Base-by-base conservation (phyloP, 2,329 filamentous ascomycete species). In the Lasiodiplodia gonubiensis region DNA sequence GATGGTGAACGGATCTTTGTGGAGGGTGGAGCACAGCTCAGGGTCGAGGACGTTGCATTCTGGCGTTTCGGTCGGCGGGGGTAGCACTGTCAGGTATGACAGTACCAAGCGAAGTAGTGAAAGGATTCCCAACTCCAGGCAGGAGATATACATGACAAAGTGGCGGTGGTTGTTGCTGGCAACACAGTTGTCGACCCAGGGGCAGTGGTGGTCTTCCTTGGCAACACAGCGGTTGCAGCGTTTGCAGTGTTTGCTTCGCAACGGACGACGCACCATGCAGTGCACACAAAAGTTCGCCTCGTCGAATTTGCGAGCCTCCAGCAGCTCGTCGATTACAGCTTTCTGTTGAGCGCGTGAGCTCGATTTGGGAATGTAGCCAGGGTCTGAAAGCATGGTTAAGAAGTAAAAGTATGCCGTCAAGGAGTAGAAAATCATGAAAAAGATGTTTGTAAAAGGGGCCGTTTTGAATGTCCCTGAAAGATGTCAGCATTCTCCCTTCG, bases 171-270 rank as follows among this genome's bases (percentile, higher is more conserved):
- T 99, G 82, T 98, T 98, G 70, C 95, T 88, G 52, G 92, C 95
- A 51, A 99, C 88, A 74, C 95, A 99, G 79, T 97, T 98, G 80
- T 97, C 92, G 27, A 98, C 92, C 95, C 95, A 99, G 0, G 95
- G 95, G 75, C 95, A 99, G 77, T 99, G 95, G 75, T 99, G 95
- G 76, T 99, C 95, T 80, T 97, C 93, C 79, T 96, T 97, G 66
- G 94, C 93, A 65, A 99, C 92, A 77, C 95, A 99, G 70, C 94
- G 91, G 74, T 91, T 89, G 78, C 95, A 99, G 69, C 92, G 87
- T 75, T 90, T 91, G 82, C 95, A 99, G 80, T 99, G 95, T 83
- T 98, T 99, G 82, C 94, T 97, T 71, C 95, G 88, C 69, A 99
- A 81, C 3, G 95, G 95, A 71, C 92, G 94, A 65, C 94, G 88